Evolutionary conservation across 1,139 yeast genomes (phyloP).

Genomic region (Magnusiomyces fungicola): DNA sequence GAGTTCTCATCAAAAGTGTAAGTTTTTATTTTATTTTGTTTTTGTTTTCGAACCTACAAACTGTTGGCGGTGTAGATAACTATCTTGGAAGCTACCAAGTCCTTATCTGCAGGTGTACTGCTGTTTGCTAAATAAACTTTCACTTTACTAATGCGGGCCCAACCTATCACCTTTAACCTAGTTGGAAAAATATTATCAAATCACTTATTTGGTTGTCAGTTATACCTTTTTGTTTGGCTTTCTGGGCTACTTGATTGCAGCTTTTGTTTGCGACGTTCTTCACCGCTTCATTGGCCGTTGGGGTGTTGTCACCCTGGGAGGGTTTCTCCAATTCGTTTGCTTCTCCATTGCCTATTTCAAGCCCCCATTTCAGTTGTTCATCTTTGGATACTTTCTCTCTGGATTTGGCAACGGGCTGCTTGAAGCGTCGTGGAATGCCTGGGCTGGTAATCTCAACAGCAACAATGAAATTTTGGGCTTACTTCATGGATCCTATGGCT

Average conservation of each 20-base stretch:
- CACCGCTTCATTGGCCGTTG: slow-evolving; percentile 39
- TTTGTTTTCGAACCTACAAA: background rate
- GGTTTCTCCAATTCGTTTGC: slow-evolving; percentile 33
- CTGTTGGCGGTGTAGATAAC: background rate
- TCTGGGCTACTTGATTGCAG: slow-evolving; percentile 35
- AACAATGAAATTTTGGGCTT: slow-evolving; percentile 45
- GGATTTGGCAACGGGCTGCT: slow-evolving; percentile 55
- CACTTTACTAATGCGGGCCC: no score
- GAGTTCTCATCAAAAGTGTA: slow-evolving; percentile 24
- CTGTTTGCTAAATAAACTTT: no score
- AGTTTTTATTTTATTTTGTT: background rate
- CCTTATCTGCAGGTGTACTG: no score
- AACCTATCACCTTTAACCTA: slow-evolving; percentile 19
- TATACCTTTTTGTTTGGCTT: slow-evolving; percentile 28
- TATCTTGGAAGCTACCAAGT: background rate
- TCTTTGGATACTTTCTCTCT: slow-evolving; percentile 48
- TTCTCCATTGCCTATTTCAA: slow-evolving; percentile 38
- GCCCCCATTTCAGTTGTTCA: slow-evolving; percentile 38
- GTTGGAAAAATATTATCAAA: slow-evolving; percentile 25
- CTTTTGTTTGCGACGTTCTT: slow-evolving; percentile 29
- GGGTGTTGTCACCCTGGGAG: slow-evolving; percentile 37
- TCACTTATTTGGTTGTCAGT: slow-evolving; percentile 25
- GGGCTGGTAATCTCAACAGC: slow-evolving; percentile 43
- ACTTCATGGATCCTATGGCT: slow-evolving; percentile 54
- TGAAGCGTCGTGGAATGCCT: slow-evolving; percentile 50